Evolutionary conservation across 108 stramenopile genomes (phyloP).

Genomic region (Thalassiosira profunda): DNA sequence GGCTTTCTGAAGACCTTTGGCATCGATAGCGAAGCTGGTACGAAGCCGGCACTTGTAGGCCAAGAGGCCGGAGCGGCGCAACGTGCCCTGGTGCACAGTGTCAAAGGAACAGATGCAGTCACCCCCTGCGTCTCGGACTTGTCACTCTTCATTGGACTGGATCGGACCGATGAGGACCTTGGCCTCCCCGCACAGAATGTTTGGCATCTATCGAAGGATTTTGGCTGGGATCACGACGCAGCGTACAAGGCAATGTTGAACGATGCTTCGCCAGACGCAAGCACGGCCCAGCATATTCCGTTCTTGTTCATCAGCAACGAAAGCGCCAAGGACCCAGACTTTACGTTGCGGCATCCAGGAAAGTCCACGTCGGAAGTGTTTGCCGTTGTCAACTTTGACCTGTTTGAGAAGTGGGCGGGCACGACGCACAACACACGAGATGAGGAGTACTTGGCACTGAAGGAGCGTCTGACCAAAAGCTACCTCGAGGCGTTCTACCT

Average conservation of each 20-base stretch:
- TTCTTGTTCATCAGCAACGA: slow-evolving; percentile 57
- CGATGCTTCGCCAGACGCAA: background rate
- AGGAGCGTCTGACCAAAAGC: slow-evolving; percentile 18
- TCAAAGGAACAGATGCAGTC: no score
- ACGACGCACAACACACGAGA: slow-evolving; percentile 25
- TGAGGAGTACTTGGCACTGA: slow-evolving; percentile 31
- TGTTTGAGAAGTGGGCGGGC: slow-evolving; percentile 48
- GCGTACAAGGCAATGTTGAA: slow-evolving; percentile 26
- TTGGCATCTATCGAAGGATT: slow-evolving; percentile 47
- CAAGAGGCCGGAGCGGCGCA: slow-evolving; percentile 13
- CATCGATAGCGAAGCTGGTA: background rate
- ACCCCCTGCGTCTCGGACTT: slow-evolving; percentile 19
- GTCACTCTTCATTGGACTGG: slow-evolving; percentile 28
- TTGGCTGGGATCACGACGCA: slow-evolving; percentile 32
- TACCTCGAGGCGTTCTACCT: slow-evolving; percentile 35
- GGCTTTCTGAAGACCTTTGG: slow-evolving; percentile 31
- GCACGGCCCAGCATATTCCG: slow-evolving; percentile 39
- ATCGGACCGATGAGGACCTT: slow-evolving; percentile 15
- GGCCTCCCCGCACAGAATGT: slow-evolving; percentile 41
- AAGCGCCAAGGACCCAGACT: slow-evolving; percentile 50
- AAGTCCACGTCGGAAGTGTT: slow-evolving; percentile 48
- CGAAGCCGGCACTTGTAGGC: slow-evolving; percentile 6
- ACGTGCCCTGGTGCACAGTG: slow-evolving; percentile 10
- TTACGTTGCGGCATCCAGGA: slow-evolving; percentile 15
- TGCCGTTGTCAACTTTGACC: slow-evolving; percentile 26